Evolutionary conservation across 495 filamentous ascomycete genomes (phyloP), one percentile per base, ranked within the genome.

Genomic region (Penicillium diatomitis): DNA sequence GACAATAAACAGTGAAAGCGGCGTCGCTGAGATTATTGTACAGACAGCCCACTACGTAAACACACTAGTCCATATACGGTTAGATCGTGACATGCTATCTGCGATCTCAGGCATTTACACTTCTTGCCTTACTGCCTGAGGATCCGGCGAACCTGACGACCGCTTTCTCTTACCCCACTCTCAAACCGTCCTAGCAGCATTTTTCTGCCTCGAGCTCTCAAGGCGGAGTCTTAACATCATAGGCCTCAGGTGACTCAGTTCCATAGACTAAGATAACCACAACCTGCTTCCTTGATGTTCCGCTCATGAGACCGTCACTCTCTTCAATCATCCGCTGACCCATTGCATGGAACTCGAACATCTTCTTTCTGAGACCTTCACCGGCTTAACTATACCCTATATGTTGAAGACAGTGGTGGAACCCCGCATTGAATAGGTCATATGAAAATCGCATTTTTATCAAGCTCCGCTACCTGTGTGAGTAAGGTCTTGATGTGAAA

Each of bases 151-250:
- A 32, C 4, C 27, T 44, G 7, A 44, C 31, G 11, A 32, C 41
- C 41, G 12, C 33, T 0, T 29, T 27, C 5, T 37, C 11, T 27
- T 73, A 65, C 52, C 73, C 65, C n/a, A 81, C 75, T 28, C 20
- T 20, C 34, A 30, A 47, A 35, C 43, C 49, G 48, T 46, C 38
- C 30, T 33, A 44, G 11, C 32, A 44, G 11, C 32, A 38, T 32
- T 52, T 49, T 60, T 60, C 53, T 56, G 53, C 57, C 48, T 4
- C 5, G n/a, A 10, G 30, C 20, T 20, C 20, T 32, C 5, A 43
- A 34, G 48, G 55, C 55, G 52, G 47, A 53, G 27, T 42, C 28
- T 5, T 31, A 46, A 41, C 33, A 47, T 43, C 41, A 46, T 48
- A 36, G 53, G 28, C 52, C 47, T 63, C 60, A 58, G 54, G 51